Evolutionary conservation across 2,329 filamentous ascomycete genomes (phyloP).

Genomic region (Neobulgaria alba): DNA sequence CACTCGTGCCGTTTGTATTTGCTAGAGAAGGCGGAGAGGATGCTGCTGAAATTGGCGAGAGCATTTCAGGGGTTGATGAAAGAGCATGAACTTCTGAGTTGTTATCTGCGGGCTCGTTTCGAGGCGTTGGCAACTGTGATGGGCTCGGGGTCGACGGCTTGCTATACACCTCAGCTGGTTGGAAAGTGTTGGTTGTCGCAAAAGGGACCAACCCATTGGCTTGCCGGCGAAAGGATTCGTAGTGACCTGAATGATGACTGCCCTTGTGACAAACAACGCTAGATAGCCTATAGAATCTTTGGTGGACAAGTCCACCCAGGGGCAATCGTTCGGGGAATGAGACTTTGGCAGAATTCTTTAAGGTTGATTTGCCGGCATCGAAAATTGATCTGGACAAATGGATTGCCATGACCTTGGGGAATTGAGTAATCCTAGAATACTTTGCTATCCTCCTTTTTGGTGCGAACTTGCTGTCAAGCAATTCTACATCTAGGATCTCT

Average conservation of each 20-base stretch:
- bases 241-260: constrained; percentile 92
- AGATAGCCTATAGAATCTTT: constrained; percentile 74
- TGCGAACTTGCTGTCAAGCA: constrained; percentile 66
- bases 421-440: constrained; percentile 76
- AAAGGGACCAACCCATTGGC: constrained; percentile 64
- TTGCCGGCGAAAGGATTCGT: constrained; percentile 90
- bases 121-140: constrained; percentile 23
- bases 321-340: constrained; percentile 81
- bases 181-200: constrained; percentile 73
- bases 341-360: constrained; percentile 93
- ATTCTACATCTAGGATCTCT: constrained; percentile 58
- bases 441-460: constrained; percentile 80
- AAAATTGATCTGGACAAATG: constrained; percentile 93
- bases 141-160: constrained; percentile 20
- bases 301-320: constrained; percentile 69
- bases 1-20: constrained; percentile 10
- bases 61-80: constrained; percentile 22
- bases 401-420: constrained; percentile 83
- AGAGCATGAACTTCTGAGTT: constrained; percentile 17
- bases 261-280: constrained; percentile 91
- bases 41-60: constrained; percentile 21
- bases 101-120: constrained; percentile 28
- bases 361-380: constrained; percentile 64
- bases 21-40: constrained; percentile 22
- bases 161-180: constrained; percentile 60